These are phyloP conservation scores for Cymbidium sinense DNA, from an alignment of 106 monocot species.

Conservation along the genomic window DNA sequence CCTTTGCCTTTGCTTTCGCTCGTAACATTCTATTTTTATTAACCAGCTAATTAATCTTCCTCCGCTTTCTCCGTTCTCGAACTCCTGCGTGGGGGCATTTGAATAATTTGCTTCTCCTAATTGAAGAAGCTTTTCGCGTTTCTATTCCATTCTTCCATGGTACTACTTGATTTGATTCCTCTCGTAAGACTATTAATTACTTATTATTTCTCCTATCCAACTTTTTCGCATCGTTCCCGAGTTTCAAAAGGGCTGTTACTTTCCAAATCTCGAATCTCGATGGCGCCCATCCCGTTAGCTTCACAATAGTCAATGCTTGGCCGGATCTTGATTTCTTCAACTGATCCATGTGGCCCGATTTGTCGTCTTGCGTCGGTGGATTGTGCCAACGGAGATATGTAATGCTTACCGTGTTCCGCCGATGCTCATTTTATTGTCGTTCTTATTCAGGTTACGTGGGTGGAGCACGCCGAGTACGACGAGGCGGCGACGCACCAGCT, in stretches of 20 bases:
- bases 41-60: neutral
- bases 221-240: no score
- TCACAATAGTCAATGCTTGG: constrained; percentile 1
- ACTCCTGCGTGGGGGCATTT: neutral
- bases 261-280: neutral
- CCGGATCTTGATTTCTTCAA: neutral
- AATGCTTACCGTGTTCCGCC: no score
- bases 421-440: neutral
- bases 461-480: constrained; percentile 64
- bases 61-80: neutral
- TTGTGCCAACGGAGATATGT: neutral
- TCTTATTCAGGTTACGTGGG: constrained; percentile 54
- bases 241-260: neutral
- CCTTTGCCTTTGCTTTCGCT: constrained; percentile 9
- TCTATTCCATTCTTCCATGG: constrained; percentile 23
- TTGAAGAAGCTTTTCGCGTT: neutral
- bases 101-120: neutral
- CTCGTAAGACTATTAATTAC: neutral
- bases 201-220: neutral
- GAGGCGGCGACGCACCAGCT: constrained; percentile 41
- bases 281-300: neutral
- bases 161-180: neutral
- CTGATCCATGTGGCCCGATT: neutral
- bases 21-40: neutral
- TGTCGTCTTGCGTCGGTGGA: neutral